These are phyloP conservation scores for Limtongia smithiae DNA, from an alignment of 805 yeast genomes.

Conservation along the genomic window DNA sequence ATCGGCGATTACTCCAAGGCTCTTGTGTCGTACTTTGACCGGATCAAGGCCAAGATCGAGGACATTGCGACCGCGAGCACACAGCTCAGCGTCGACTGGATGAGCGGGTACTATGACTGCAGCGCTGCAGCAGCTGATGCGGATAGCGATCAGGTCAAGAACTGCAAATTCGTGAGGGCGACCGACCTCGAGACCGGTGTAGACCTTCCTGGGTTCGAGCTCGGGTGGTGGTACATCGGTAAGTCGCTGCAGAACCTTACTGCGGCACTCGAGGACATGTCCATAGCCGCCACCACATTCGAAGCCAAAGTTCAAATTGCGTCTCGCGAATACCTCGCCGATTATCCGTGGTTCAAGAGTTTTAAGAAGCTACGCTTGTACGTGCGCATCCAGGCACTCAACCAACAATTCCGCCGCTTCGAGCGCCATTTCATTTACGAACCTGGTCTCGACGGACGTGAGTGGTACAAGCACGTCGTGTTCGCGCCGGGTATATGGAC, in stretches of 20 bases:
- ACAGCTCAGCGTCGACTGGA: slow-evolving; percentile 15
- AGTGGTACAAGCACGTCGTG: slow-evolving; percentile 59
- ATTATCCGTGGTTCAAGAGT: slow-evolving; percentile 74
- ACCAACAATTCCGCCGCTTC: slow-evolving; percentile 42
- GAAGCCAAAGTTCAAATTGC: slow-evolving; percentile 50
- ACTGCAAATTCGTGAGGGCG: slow-evolving; percentile 2
- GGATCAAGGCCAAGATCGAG: slow-evolving; percentile 41
- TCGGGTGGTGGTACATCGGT: slow-evolving; percentile 26
- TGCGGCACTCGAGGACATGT: slow-evolving; percentile 30
- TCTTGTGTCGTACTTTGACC: slow-evolving; percentile 41
- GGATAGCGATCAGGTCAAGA: slow-evolving; percentile 1
- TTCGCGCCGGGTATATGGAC: slow-evolving; percentile 59
- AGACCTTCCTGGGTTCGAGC: slow-evolving; percentile 17
- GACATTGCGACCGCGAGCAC: slow-evolving; percentile 23
- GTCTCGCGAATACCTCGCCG: slow-evolving; percentile 52
- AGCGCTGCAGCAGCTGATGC: background rate
- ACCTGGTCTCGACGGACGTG: slow-evolving; percentile 49
- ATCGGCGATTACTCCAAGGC: slow-evolving; percentile 43
- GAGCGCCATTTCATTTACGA: slow-evolving; percentile 49
- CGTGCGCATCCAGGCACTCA: slow-evolving; percentile 50
- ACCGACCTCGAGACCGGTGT: slow-evolving; percentile 2
- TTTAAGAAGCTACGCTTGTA: slow-evolving; percentile 58
- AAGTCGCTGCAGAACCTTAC: slow-evolving; percentile 26
- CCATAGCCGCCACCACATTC: slow-evolving; percentile 40
- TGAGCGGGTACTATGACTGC: slow-evolving; percentile 15